Base-by-base conservation (phyloP, 208 protist genomes). In the Willaertia magna region DNA sequence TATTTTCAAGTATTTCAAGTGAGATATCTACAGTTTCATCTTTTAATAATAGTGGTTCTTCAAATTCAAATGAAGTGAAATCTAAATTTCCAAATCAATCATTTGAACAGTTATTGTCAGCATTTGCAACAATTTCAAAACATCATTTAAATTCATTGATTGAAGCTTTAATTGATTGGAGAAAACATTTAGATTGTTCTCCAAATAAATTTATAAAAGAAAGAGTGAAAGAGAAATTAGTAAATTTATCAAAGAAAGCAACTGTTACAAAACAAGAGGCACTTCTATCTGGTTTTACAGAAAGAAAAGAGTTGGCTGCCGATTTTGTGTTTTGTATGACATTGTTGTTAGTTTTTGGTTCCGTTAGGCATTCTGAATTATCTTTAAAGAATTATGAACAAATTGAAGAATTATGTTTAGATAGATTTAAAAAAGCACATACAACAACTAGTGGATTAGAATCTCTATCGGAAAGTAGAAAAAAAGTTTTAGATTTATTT, bases 91-190 rank as follows among this genome's bases (percentile, higher is more conserved):
- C 55, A n/a, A 67, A 26, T 67, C 55, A 67, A 76, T 44, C 39
- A 44, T 81, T 81, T 51, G 76, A 81, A 51, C 76, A 81, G n/a
- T 51, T 81, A 20, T 39, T 81, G 6, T 47, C 76, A n/a, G 76
- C 76, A 34, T 81, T 81, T 39, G 26, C 76, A 44, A 42, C 76
- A 34, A 40, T 81, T 26, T 81, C 76, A 1, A 81, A 51, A 51
- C 76, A 81, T 40, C 18, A 51, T 81, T 51, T 81, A 49, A 81
- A 81, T 81, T 12, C 76, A 40, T 39, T 51, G 76, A 51, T 81
- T 39, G 76, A 81, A 30, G 40, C 44, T 40, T n/a, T 81, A 20
- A 42, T 51, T 40, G n/a, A 81, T 40, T 81, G 76, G 76, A 81
- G 76, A 81, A 22, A 40, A 39, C 40, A 81, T 34, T 14, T 81